These are phyloP conservation scores for Trebouxiophyceae sp. DNA, from an alignment of 163 green algal genomes.

Conservation along the genomic window DNA sequence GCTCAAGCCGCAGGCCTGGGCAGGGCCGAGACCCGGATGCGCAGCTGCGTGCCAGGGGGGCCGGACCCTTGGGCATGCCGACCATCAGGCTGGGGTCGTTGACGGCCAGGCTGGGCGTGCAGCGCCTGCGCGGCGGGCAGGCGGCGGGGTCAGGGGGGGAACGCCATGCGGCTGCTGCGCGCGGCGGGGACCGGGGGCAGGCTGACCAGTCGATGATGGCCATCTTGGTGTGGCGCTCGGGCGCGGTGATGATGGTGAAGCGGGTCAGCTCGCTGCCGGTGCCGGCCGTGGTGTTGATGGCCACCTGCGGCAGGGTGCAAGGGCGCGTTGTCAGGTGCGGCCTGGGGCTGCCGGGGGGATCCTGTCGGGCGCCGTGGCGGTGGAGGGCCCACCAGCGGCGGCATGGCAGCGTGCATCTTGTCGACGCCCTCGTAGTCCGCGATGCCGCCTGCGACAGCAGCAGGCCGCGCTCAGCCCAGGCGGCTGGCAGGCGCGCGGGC, in stretches of 20 bases:
- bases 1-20: neutral
- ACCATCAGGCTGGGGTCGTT: slow-evolving; percentile 30
- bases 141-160: neutral
- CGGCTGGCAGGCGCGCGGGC: too few relatives aligned
- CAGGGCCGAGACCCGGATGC: neutral
- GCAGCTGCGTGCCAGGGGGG: neutral
- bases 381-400: slow-evolving; percentile 10
- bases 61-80: slow-evolving; percentile 15
- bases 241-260: slow-evolving; percentile 34
- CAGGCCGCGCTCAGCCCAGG: too few relatives aligned
- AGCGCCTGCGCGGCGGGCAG: slow-evolving; percentile 3
- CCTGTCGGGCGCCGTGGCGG: neutral
- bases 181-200: neutral
- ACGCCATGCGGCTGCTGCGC: neutral
- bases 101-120: slow-evolving; percentile 31
- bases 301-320: slow-evolving; percentile 3
- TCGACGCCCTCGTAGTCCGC: slow-evolving; percentile 27
- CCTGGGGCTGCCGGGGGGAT: neutral
- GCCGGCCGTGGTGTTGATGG: slow-evolving; percentile 30
- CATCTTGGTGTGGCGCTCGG: slow-evolving; percentile 23
- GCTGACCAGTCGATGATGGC: slow-evolving; percentile 13
- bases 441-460: slow-evolving; percentile 17
- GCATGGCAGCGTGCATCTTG: slow-evolving; percentile 13
- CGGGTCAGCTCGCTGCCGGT: slow-evolving; percentile 34
- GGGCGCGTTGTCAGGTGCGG: neutral